phyloP scores from a whole-genome alignment of 1,284 basidiomycete species.

The Dichomitus squalens region DNA sequence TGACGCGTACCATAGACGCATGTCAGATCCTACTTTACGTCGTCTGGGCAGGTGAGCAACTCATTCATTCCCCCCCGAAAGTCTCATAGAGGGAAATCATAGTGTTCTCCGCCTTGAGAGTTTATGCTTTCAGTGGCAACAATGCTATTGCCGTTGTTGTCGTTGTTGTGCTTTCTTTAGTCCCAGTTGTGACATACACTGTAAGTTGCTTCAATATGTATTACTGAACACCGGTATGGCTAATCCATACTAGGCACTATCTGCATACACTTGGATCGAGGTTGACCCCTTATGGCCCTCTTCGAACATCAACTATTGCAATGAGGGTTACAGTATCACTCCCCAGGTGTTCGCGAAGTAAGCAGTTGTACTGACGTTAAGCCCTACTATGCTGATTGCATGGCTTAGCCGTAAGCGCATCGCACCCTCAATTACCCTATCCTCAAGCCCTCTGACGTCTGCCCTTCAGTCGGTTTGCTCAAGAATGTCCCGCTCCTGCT shows the following conservation, averaged over 20 bases:
- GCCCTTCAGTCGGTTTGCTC: background rate
- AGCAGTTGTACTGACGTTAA: too few species aligned
- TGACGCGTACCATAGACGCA: background rate
- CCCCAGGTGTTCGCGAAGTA: too few species aligned
- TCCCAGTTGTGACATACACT: background rate
- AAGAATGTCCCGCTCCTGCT: background rate
- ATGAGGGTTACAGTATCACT: too few species aligned
- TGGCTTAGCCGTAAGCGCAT: too few species aligned
- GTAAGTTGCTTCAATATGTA: background rate
- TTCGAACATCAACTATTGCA: too few species aligned
- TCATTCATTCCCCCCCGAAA: background rate
- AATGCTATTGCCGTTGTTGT: background rate
- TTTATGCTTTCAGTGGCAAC: constrained; percentile 3
- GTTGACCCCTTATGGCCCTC: too few species aligned
- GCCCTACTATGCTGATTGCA: too few species aligned
- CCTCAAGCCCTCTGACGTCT: too few species aligned
- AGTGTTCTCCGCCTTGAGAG: constrained; percentile 8
- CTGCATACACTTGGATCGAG: too few species aligned
- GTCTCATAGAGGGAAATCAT: background rate
- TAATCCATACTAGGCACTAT: too few species aligned
- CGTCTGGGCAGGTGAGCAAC: constrained; percentile 11
- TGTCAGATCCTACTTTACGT: background rate
- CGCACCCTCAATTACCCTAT: too few species aligned
- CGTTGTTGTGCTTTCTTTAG: background rate
- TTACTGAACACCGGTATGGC: too few species aligned